Base-by-base conservation (phyloP, 352 stramenopile species). In the Phytophthora quininea region DNA sequence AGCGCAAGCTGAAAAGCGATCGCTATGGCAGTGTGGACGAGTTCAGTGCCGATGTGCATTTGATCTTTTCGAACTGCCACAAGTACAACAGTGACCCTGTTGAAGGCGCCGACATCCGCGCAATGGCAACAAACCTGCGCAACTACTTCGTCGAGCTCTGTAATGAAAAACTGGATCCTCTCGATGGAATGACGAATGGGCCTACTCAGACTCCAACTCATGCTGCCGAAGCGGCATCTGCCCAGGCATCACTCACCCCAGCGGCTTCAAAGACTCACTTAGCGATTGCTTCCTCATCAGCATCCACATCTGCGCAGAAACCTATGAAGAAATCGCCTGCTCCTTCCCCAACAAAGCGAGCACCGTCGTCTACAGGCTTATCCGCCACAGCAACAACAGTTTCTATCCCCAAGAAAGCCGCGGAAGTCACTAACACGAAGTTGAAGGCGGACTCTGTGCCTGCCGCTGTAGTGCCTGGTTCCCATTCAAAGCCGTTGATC, bases 41-140 rank as follows among this genome's bases (percentile, higher is more conserved):
- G 54, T 96, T 96, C 61, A 89, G 83, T 48, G 88, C 88, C 8
- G 88, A 96, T 50, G 85, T 96, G 6, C 86, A 95, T 50, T 70
- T 96, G 66, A 95, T 96, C 15, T 95, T 96, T 69, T 92, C 86
- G 31, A 96, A 96, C 58, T 96, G 88, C 42, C 80, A 93, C 76
- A 95, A 95, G 72, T 96, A 96, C 69, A 96, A 96, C 68, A 94
- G 82, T 51, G 88, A 96, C 71, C 88, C 88, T 4, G 64, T 94
- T 11, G 85, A 96, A 80, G 84, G 88, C 3, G 88, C 88, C 1
- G 88, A 96, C 58, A 96, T 96, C 55, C 88, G 88, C 57, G 86
- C 88, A 9, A 96, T 96, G 88, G 88, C 88, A 8, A 89, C 70
- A 30, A 95, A 84, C 55, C 62, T 96, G 24, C 78, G 84, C 11